phyloP scores from a whole-genome alignment of 2,329 filamentous ascomycete species.

The Sporothrix pallida region DNA sequence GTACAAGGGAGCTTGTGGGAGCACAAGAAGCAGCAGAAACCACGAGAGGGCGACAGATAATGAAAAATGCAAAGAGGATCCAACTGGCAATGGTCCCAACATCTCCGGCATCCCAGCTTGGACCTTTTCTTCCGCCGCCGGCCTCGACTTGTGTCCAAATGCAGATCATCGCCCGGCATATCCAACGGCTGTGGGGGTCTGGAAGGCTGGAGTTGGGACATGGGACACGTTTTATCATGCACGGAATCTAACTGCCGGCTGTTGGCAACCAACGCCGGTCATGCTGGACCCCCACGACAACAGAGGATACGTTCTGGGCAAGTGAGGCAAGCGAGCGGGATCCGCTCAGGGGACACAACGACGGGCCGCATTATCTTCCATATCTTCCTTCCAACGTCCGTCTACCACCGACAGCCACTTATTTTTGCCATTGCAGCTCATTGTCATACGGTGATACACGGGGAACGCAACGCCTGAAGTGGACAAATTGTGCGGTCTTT shows the following conservation, averaged over 20 bases:
- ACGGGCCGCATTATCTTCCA: slow-evolving; percentile 9
- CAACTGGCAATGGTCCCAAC: not conserved
- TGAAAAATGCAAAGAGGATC: not conserved
- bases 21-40: not conserved
- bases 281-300: slow-evolving; percentile 8
- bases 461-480: not conserved
- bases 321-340: not conserved
- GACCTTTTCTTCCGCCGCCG: not conserved
- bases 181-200: not conserved
- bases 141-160: not conserved
- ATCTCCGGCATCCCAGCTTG: not conserved
- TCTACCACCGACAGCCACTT: too few species aligned
- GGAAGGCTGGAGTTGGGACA: too few species aligned
- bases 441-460: not conserved
- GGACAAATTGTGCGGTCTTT: too few species aligned
- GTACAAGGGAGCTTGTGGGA: not conserved
- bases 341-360: not conserved
- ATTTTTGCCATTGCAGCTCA: too few species aligned
- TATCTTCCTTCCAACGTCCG: not conserved
- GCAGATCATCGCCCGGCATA: not conserved
- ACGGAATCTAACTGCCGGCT: not conserved
- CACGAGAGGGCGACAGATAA: too few species aligned
- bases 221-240: not conserved
- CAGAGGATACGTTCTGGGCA: not conserved
- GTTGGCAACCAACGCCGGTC: not conserved